phyloP scores from a whole-genome alignment of 2,329 filamentous ascomycete genomes.

The Arthrobotrys sphaeroides region DNA sequence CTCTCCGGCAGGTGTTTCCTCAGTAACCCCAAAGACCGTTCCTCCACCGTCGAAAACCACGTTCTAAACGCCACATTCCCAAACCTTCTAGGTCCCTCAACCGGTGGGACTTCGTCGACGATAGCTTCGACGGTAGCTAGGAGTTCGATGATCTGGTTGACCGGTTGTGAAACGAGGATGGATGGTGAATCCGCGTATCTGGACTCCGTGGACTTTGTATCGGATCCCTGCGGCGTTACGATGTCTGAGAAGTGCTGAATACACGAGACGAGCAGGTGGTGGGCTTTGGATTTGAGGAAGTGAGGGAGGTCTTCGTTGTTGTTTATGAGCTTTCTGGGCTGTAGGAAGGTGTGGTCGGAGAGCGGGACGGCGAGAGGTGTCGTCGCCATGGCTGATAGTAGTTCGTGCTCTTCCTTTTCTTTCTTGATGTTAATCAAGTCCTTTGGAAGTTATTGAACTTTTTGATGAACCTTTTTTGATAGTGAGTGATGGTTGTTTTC shows the following conservation, averaged over 20 bases:
- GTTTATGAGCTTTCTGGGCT: constrained; percentile 82
- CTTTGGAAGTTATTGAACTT: no score
- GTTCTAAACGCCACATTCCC: constrained; percentile 89
- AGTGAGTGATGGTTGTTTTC: not conserved
- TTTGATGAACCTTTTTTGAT: not conserved
- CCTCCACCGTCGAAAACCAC: constrained; percentile 77
- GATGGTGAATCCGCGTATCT: constrained; percentile 63
- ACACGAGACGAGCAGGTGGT: constrained; percentile 86
- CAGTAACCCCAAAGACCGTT: constrained; percentile 66
- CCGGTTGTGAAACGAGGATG: constrained; percentile 66
- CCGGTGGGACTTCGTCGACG: constrained; percentile 81
- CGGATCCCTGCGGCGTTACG: constrained; percentile 73
- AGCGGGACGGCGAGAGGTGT: constrained; percentile 32
- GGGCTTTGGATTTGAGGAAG: constrained; percentile 83
- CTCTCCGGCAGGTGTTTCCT: constrained; percentile 67
- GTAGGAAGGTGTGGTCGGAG: constrained; percentile 68
- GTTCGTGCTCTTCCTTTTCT: not conserved
- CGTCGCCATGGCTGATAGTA: constrained; percentile 26
- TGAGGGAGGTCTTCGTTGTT: constrained; percentile 80
- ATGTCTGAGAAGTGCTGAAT: constrained; percentile 88
- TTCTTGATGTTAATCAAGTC: no score
- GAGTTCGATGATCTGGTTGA: constrained; percentile 73
- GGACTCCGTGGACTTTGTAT: constrained; percentile 63
- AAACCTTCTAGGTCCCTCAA: constrained; percentile 85
- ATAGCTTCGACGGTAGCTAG: constrained; percentile 72